Evolutionary conservation across 805 yeast species (phyloP), one percentile per base, ranked within the genome.

Genomic region (Scheffersomyces lignosus): DNA sequence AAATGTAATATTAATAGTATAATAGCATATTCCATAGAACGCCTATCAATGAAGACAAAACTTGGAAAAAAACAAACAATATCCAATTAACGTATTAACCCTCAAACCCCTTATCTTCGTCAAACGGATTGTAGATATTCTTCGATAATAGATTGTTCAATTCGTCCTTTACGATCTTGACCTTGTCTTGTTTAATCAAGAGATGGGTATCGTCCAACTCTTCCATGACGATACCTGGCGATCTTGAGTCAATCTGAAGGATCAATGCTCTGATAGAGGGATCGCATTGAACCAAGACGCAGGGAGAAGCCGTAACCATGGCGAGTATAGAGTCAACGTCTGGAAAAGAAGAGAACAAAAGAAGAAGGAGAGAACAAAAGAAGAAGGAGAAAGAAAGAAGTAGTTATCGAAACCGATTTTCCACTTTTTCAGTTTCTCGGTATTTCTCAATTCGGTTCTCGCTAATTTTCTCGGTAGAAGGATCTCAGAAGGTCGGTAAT

Each of bases 201-300:
- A 91, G 62, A 60, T 93, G 98, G 1, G 93, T 87, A 31, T 90
- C 97, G 56, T 93, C 98, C 28, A 91, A 71, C 50, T 93, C 98
- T 60, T 83, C 80, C 16, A 70, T 48, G 1, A 66, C 66, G 2
- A 93, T 82, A 48, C 89, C 95, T 40, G 87, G 83, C 25, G 73
- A 64, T 18, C 79, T 77, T 0, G 87, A 66, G 59, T 93, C 98
- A 29, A 91, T 84, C 56, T 81, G 84, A 15, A 91, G 64, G 2
- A 91, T 87, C 33, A 91, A 69, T 0, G 98, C 96, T 45, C 81
- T 76, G 45, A 91, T 89, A 1, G 97, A 87, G 1, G 99, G 98
- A 58, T 91, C 99, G 58, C 97, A 70, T 39, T 60, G 71, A 13
- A 70, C 71, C 27, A 70, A 48, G 0, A 66, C 67, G 9, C 75